Conservation (phyloP, 2,329 filamentous ascomycete species). For the Amphichorda felina region DNA sequence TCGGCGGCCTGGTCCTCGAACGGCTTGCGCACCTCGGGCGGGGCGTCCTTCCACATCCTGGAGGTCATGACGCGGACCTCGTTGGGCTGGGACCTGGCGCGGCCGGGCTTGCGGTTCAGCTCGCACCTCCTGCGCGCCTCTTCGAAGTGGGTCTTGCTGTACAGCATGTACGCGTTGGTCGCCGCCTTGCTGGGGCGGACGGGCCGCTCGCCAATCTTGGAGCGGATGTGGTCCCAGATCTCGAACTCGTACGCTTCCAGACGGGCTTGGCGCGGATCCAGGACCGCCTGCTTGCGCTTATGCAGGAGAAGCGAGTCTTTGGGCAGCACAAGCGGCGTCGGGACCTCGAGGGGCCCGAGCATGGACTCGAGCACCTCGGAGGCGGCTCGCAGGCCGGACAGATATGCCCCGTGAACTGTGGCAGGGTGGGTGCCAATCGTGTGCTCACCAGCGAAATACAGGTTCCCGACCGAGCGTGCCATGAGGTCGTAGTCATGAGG, state of each 20-base stretch:
- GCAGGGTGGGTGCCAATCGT: conserved; percentile 93
- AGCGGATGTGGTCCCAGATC: conserved; percentile 37
- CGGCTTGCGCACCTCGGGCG: conserved; percentile 58
- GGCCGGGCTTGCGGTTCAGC: conserved; percentile 48
- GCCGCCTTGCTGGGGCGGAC: conserved; percentile 60
- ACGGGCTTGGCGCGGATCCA: conserved; percentile 37
- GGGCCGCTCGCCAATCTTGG: conserved; percentile 62
- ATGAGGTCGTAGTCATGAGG: conserved; percentile 88
- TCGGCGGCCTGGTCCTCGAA: conserved; percentile 64
- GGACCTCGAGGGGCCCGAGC: conserved; percentile 69
- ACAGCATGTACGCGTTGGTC: conserved; percentile 81
- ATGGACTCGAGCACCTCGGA: conserved; percentile 73
- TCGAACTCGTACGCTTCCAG: conserved; percentile 45
- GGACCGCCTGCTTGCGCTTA: conserved; percentile 43
- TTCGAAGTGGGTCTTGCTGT: conserved; percentile 70
- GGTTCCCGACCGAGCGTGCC: conserved; percentile 71
- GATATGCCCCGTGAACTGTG: conserved; percentile 91
- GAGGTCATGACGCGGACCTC: conserved; percentile 80
- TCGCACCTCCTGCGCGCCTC: conserved; percentile 47
- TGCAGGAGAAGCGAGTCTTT: conserved; percentile 38
- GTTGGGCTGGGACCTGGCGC: conserved; percentile 57
- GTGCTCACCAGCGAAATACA: conserved; percentile 94
- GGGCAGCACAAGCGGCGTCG: conserved; percentile 60
- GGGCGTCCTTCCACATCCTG: conserved; percentile 78
- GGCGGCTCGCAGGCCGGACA: conserved; percentile 83